These are phyloP conservation scores for Cardamine occulta DNA, from an alignment of 345 rosid genomes.

Conservation along the genomic window DNA sequence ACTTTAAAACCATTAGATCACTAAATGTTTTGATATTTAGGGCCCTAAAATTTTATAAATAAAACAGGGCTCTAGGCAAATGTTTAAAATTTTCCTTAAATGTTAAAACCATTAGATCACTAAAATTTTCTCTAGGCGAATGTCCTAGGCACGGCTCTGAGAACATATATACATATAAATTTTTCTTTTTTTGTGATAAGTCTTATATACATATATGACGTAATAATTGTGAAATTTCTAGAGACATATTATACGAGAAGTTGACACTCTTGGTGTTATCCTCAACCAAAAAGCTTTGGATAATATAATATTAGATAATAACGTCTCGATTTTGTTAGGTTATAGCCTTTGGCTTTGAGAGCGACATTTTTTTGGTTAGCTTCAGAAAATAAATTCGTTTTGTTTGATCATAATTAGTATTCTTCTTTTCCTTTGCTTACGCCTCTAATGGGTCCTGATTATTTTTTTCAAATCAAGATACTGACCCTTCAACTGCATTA, in stretches of 20 bases:
- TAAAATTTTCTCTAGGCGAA: too few relatives aligned
- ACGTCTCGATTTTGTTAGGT: slow-evolving; percentile 21
- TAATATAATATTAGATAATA: slow-evolving; percentile 8
- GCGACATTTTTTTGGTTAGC: slow-evolving; percentile 6
- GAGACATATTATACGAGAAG: slow-evolving; percentile 11
- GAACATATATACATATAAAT: neutral
- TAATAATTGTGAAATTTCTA: neutral
- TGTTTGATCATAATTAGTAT: slow-evolving; percentile 29
- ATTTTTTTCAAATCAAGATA: slow-evolving; percentile 24
- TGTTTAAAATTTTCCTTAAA: too few relatives aligned
- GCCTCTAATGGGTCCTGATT: slow-evolving; percentile 18
- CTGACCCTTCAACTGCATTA: slow-evolving; percentile 38
- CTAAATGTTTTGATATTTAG: too few relatives aligned
- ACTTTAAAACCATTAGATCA: too few relatives aligned
- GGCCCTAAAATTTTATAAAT: too few relatives aligned
- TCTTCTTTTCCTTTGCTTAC: slow-evolving; percentile 30
- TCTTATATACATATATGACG: slow-evolving; percentile 10
- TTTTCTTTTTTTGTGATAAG: neutral
- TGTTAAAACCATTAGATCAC: too few relatives aligned
- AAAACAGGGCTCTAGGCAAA: too few relatives aligned
- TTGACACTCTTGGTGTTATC: slow-evolving; percentile 41
- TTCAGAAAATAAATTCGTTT: neutral
- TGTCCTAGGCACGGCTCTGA: too few relatives aligned
- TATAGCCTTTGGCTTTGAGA: slow-evolving; percentile 23
- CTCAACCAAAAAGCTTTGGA: slow-evolving; percentile 28